A percentile compares a stretch with the other conserved stretches of the same genome.
phyloP scores from a whole-genome alignment of 148 eudicot genomes.

The Rheum nobile region DNA sequence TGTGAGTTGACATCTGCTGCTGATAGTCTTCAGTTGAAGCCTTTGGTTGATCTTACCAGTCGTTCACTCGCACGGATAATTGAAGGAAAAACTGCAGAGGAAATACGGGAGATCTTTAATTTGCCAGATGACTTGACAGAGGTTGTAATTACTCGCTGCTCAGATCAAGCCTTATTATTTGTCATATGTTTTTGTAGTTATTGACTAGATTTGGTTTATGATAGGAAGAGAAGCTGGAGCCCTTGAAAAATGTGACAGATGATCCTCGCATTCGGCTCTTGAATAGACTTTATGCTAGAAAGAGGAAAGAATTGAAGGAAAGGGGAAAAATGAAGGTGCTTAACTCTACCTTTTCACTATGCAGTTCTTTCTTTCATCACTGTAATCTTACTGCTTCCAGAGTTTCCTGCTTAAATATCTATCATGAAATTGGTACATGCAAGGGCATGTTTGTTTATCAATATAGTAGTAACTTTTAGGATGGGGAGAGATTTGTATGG shows the following conservation, averaged over 20 bases:
- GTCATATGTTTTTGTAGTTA: neutral
- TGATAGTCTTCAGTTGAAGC: slow-evolving; percentile 67
- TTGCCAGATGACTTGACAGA: slow-evolving; percentile 83
- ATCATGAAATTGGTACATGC: neutral
- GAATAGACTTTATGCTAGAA: slow-evolving; percentile 77
- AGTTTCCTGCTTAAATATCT: neutral
- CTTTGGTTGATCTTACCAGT: slow-evolving; percentile 71
- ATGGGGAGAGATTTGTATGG: neutral
- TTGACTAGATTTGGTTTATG: slow-evolving; percentile 13
- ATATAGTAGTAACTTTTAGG: neutral
- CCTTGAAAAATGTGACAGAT: slow-evolving; percentile 61
- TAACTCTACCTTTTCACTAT: neutral
- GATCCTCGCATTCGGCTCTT: slow-evolving; percentile 78
- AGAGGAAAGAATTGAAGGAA: slow-evolving; percentile 70
- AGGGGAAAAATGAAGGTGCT: slow-evolving; percentile 53
- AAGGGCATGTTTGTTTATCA: neutral
- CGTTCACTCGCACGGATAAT: slow-evolving; percentile 73
- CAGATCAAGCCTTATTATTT: neutral
- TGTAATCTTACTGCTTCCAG: neutral
- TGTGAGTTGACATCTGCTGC: slow-evolving; percentile 75
- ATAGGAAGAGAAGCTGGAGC: slow-evolving; percentile 91
- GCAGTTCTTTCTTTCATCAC: neutral
- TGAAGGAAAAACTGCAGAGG: slow-evolving; percentile 77
- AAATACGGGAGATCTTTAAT: slow-evolving; percentile 67
- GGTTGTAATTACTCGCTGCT: slow-evolving; percentile 25